phyloP scores from a whole-genome alignment of 139 green algal species.

The Chlamydomonas schloesseri region DNA sequence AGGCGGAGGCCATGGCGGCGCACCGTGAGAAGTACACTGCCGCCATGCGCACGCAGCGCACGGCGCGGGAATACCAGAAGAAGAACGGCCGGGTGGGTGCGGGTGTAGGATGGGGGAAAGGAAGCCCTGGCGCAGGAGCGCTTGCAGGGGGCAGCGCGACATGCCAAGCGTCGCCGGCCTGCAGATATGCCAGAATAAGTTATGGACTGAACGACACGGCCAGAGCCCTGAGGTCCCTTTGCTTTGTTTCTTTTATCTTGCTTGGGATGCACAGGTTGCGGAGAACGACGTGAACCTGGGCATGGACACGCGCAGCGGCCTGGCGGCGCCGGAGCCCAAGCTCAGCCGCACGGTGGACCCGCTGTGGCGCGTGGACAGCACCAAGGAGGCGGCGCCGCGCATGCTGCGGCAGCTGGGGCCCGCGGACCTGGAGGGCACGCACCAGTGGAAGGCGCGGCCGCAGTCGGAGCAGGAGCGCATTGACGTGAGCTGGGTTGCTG shows the following conservation, averaged over 20 bases:
- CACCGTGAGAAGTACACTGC: slow-evolving; percentile 43
- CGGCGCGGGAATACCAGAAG: background rate
- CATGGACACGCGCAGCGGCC: slow-evolving; percentile 57
- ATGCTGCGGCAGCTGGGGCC: slow-evolving; percentile 42
- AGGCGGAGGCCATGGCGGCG: slow-evolving; percentile 34
- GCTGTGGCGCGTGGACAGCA: slow-evolving; percentile 51
- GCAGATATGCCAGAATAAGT: too few relatives aligned
- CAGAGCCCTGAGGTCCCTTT: too few relatives aligned
- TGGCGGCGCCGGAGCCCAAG: slow-evolving; percentile 45
- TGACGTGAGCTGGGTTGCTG: slow-evolving; percentile 5
- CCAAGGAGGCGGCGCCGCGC: slow-evolving; percentile 38
- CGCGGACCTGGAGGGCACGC: slow-evolving; percentile 48
- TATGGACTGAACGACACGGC: too few relatives aligned
- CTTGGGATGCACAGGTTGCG: too few relatives aligned
- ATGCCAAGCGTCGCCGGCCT: too few relatives aligned
- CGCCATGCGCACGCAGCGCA: slow-evolving; percentile 41
- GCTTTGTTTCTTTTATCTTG: too few relatives aligned
- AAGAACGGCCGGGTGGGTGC: slow-evolving; percentile 1
- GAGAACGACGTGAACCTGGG: slow-evolving; percentile 69
- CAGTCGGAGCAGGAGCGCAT: slow-evolving; percentile 41
- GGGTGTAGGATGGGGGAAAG: background rate
- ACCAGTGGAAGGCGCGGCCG: slow-evolving; percentile 49
- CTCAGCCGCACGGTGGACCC: slow-evolving; percentile 46
- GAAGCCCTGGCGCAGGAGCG: too few relatives aligned
- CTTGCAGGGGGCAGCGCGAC: too few relatives aligned